Evolutionary conservation across 2,329 filamentous ascomycete genomes (phyloP), one percentile per base, ranked within the genome.

Genomic region (Pseudocercospora eumusae): DNA sequence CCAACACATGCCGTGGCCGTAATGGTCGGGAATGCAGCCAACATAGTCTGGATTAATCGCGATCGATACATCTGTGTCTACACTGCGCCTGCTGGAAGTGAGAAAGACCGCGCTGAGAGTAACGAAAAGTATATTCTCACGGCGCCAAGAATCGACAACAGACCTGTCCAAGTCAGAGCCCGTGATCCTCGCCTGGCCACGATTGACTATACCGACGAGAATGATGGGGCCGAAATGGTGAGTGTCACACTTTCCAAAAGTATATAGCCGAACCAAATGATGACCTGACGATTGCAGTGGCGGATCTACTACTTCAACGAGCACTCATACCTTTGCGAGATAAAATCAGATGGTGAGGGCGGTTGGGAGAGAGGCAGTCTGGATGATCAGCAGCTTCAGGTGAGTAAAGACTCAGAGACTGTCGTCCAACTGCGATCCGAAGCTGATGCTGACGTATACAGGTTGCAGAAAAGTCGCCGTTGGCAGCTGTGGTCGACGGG

Each of bases 21-120:
- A 2, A 54, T 54, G 52, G 52, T 54, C 10, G 52, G 52, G 2
- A 36, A 54, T 36, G n/a, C 52, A 21, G 27, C 52, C 8, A 54
- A 54, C 28, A 54, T 54, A n/a, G 52, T 54, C 52, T 54, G 52
- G 52, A 54, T 54, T 28, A 54, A 54, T n/a, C 52, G 52, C 18
- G 52, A 54, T 18, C 52, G 52, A 13, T 54, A 54, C 20, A 54
- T 54, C n/a, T 54, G 52, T 15, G 52, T 54, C 52, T 54, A 54
- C 18, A 54, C 52, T n/a, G 52, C 52, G 15, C 52, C 52, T 8
- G n/a, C 15, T 18, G 52, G 52, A 4, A 54, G n/a, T 3, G 52
- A 54, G 18, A 28, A 54, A 20, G 52, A 54, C 25, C 52, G 52
- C n/a, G 52, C 52, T 7, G 28, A 18, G 28, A 36, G n/a, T n/a